Conservation (phyloP, 1,284 basidiomycete genomes). For the Papiliotrema laurentii region DNA sequence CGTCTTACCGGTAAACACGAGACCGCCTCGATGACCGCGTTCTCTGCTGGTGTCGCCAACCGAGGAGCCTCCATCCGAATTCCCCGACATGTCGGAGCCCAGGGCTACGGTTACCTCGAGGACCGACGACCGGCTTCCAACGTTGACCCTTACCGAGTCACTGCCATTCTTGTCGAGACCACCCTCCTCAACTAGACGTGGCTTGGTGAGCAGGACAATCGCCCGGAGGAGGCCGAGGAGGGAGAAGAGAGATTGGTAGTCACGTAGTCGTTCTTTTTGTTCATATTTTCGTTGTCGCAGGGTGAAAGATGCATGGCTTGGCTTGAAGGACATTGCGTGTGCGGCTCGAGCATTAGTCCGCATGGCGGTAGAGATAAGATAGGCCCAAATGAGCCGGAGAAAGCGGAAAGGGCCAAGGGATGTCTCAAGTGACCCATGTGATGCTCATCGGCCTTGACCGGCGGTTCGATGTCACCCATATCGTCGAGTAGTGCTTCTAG, state of each 20-base stretch:
- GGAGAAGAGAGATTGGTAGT: not conserved
- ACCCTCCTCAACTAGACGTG: slow-evolving; percentile 53
- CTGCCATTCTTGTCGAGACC: slow-evolving; percentile 88
- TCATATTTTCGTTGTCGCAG: not conserved
- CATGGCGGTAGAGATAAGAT: not conserved
- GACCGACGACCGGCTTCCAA: slow-evolving; percentile 96
- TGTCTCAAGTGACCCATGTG: not conserved
- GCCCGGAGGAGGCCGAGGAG: not conserved
- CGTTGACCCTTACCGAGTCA: slow-evolving; percentile 64
- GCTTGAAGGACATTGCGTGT: not conserved
- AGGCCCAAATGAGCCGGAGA: not conserved
- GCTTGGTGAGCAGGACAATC: not conserved
- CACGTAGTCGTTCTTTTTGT: not conserved
- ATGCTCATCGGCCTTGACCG: not conserved
- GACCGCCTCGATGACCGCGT: slow-evolving; percentile 89
- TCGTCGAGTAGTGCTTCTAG: too few species aligned
- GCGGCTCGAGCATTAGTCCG: not conserved
- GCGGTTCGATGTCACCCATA: not conserved
- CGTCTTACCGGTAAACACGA: slow-evolving; percentile 88
- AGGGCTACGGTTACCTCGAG: slow-evolving; percentile 95
- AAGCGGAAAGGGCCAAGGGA: not conserved
- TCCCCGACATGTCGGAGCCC: slow-evolving; percentile 82
- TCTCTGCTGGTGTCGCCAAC: slow-evolving; percentile 95
- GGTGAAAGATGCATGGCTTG: not conserved
- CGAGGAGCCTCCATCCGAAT: slow-evolving; percentile 82